These are phyloP conservation scores for Phytophthora pisi DNA, from an alignment of 352 stramenopile genomes.

Conservation along the genomic window DNA sequence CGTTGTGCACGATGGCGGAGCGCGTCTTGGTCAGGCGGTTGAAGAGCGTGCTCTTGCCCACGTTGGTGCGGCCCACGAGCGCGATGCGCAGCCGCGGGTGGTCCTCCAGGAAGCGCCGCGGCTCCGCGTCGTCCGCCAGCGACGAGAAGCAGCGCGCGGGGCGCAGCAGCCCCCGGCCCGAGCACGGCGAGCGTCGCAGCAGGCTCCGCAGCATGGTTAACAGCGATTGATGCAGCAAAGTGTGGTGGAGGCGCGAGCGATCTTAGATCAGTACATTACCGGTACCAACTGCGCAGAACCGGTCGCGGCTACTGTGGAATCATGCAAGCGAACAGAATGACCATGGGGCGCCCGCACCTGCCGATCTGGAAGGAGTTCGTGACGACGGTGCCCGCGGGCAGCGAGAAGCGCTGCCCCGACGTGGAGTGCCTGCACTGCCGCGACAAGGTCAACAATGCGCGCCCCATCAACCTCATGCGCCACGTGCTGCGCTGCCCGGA, in stretches of 20 bases:
- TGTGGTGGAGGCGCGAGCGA: background rate
- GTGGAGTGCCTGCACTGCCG: constrained; percentile 30
- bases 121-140: background rate
- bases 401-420: constrained; percentile 29
- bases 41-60: constrained; percentile 88
- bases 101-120: constrained; percentile 26
- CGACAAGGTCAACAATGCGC: constrained; percentile 25
- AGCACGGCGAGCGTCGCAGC: constrained; percentile 22
- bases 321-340: no score
- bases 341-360: constrained; percentile 29
- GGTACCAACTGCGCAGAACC: no score
- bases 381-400: constrained; percentile 30
- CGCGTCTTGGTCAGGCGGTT: constrained; percentile 84
- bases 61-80: constrained; percentile 85
- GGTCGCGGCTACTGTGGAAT: no score
- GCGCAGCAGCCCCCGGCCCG: constrained; percentile 20
- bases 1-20: constrained; percentile 83
- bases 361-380: constrained; percentile 43
- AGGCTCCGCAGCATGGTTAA: constrained; percentile 47
- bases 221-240: background rate
- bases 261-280: no score
- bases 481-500: constrained; percentile 17
- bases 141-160: constrained; percentile 27
- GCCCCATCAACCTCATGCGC: constrained; percentile 15
- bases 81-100: constrained; percentile 74